phyloP scores from a whole-genome alignment of 768 basidiomycete genomes.

The Phaffia tasmanica region DNA sequence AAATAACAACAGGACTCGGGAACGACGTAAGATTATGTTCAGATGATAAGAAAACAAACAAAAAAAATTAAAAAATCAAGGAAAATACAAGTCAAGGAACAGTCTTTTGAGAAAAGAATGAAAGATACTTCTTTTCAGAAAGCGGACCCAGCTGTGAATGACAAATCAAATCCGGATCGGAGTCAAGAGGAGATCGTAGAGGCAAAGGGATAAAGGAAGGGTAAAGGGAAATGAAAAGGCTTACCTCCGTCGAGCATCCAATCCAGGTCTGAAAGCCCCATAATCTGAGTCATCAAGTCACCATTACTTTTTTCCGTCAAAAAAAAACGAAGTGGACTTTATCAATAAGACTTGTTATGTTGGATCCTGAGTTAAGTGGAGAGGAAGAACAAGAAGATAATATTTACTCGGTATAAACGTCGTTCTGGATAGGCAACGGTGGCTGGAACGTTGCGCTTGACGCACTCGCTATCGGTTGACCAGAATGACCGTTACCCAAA shows the following conservation, averaged over 20 bases:
- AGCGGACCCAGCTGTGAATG: too few relatives aligned
- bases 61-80: too few relatives aligned
- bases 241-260: conserved; percentile 20
- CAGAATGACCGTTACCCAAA: background rate
- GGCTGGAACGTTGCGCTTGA: background rate
- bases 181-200: too few relatives aligned
- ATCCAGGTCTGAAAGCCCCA: conserved; percentile 18
- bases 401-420: background rate
- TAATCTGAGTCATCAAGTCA: conserved; percentile 16
- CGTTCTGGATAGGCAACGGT: background rate
- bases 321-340: background rate
- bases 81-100: too few relatives aligned
- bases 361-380: background rate
- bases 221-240: background rate
- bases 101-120: too few relatives aligned
- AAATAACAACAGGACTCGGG: too few relatives aligned
- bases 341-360: background rate
- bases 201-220: background rate
- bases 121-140: too few relatives aligned
- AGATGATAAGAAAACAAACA: too few relatives aligned
- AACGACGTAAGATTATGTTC: too few relatives aligned
- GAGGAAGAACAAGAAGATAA: too few relatives aligned
- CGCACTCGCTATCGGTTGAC: background rate
- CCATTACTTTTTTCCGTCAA: background rate
- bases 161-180: too few relatives aligned